These are phyloP conservation scores for Chaetomium sp. DNA, from an alignment of 2,329 filamentous ascomycete genomes.

Conservation along the genomic window DNA sequence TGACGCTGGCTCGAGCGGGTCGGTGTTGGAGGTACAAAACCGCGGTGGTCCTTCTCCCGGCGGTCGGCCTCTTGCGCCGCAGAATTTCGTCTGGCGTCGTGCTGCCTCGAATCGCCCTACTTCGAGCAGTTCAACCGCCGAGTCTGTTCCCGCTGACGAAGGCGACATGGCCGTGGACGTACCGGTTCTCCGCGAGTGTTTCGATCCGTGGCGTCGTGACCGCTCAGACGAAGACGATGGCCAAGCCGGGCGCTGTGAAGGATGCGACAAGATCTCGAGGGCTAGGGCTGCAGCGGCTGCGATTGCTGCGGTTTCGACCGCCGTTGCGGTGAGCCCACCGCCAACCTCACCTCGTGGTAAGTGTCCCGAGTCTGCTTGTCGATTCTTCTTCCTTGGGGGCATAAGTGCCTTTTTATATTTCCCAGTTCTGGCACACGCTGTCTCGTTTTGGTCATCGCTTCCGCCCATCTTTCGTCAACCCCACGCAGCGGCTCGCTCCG, in stretches of 20 bases:
- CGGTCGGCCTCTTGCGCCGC: conserved; percentile 9
- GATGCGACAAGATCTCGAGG: conserved; percentile 21
- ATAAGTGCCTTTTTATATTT: neutral
- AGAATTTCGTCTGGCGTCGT: conserved; percentile 23
- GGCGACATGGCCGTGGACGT: conserved; percentile 21
- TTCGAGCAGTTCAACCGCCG: conserved; percentile 4
- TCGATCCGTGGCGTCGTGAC: conserved; percentile 22
- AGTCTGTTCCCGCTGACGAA: neutral
- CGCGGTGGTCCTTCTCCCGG: neutral
- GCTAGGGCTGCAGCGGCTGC: conserved; percentile 13
- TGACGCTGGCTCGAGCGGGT: no score
- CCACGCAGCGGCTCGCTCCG: conserved; percentile 8
- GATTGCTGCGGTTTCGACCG: no score
- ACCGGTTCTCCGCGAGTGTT: conserved; percentile 19
- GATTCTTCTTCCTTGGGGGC: no score
- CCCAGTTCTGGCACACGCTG: neutral
- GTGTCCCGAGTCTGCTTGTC: neutral
- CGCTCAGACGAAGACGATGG: conserved; percentile 12
- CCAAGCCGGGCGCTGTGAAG: conserved; percentile 17
- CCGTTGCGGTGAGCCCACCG: neutral
- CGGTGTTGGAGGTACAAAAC: conserved; percentile 15
- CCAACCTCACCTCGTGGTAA: conserved; percentile 13
- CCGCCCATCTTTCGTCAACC: neutral
- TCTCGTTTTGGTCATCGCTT: neutral
- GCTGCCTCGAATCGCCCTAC: conserved; percentile 14